A percentile compares a stretch with the other conserved stretches of the same genome.
Evolutionary conservation across 2,329 filamentous ascomycete genomes (phyloP).

Genomic region (Neurospora sp.): DNA sequence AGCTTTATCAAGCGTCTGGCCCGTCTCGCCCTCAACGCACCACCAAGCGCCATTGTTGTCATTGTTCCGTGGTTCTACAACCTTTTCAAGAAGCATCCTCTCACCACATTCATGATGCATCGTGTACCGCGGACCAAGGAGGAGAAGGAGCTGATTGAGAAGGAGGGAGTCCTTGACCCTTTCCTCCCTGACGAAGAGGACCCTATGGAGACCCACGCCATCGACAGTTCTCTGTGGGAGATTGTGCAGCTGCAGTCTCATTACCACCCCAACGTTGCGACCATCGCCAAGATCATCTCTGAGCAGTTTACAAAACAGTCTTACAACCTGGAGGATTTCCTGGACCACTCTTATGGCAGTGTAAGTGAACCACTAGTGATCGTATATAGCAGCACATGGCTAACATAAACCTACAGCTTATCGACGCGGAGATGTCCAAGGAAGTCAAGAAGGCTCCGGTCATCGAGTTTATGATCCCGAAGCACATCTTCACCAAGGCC

Average conservation of each 20-base stretch:
- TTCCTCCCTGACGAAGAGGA: slow-evolving; percentile 69
- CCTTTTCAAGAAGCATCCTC: slow-evolving; percentile 77
- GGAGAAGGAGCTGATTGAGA: slow-evolving; percentile 48
- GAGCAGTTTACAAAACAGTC: slow-evolving; percentile 95
- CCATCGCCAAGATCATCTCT: slow-evolving; percentile 83
- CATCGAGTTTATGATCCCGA: slow-evolving; percentile 89
- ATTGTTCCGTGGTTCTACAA: slow-evolving; percentile 95
- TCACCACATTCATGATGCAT: slow-evolving; percentile 94
- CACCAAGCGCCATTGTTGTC: slow-evolving; percentile 79
- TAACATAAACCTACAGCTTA: slow-evolving; percentile 45
- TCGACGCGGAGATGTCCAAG: slow-evolving; percentile 76
- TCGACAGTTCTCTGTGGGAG: slow-evolving; percentile 94
- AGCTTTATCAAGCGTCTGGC: slow-evolving; percentile 95
- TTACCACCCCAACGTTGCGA: slow-evolving; percentile 94
- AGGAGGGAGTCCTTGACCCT: slow-evolving; percentile 55
- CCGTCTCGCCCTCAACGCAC: slow-evolving; percentile 73
- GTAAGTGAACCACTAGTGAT: slow-evolving; percentile 37
- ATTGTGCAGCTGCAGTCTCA: slow-evolving; percentile 83
- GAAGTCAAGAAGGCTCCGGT: slow-evolving; percentile 78
- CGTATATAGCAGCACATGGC: slow-evolving; percentile 6
- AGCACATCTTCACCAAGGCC: slow-evolving; percentile 58
- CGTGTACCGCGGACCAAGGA: slow-evolving; percentile 53
- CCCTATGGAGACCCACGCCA: slow-evolving; percentile 74
- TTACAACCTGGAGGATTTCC: slow-evolving; percentile 94
- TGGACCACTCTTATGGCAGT: slow-evolving; percentile 84